phyloP scores from a whole-genome alignment of 352 stramenopile genomes.

The Pythium periplocum region DNA sequence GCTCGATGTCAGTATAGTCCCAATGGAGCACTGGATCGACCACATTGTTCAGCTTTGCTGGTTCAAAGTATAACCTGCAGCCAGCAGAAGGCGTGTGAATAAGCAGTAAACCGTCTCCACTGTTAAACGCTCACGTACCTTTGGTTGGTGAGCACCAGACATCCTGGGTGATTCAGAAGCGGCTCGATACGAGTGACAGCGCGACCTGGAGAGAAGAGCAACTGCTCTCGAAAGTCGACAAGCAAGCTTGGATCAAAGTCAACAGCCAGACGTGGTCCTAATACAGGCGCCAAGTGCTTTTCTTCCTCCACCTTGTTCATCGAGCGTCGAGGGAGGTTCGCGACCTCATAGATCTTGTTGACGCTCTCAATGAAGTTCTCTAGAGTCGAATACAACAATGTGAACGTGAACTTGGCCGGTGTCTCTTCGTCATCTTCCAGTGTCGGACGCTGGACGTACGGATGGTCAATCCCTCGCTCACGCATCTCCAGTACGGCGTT shows the following conservation, averaged over 20 bases:
- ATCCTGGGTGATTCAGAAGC: conserved; percentile 83
- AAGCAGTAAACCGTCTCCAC: neutral
- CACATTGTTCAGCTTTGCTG: conserved; percentile 89
- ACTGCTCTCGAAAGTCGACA: conserved; percentile 78
- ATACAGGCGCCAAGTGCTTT: conserved; percentile 48
- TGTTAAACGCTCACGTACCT: conserved; percentile 7
- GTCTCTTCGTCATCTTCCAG: conserved; percentile 11
- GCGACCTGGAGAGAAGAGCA: conserved; percentile 42
- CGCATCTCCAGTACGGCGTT: conserved; percentile 69
- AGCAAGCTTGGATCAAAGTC: conserved; percentile 80
- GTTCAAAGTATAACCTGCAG: conserved; percentile 87
- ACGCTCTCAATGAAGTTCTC: conserved; percentile 63
- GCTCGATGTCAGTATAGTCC: conserved; percentile 64
- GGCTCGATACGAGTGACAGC: conserved; percentile 77
- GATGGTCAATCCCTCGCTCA: conserved; percentile 59
- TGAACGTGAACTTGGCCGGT: conserved; percentile 65
- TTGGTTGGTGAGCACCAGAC: conserved; percentile 71
- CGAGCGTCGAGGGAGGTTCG: conserved; percentile 35
- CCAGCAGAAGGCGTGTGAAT: neutral
- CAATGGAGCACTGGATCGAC: conserved; percentile 83
- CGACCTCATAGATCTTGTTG: conserved; percentile 47
- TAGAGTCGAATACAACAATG: conserved; percentile 60
- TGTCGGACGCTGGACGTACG: conserved; percentile 26
- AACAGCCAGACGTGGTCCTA: conserved; percentile 43
- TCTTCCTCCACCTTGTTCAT: conserved; percentile 70